phyloP scores from a whole-genome alignment of 129 eudicot genomes.

The Chrysanthemum makinoi region DNA sequence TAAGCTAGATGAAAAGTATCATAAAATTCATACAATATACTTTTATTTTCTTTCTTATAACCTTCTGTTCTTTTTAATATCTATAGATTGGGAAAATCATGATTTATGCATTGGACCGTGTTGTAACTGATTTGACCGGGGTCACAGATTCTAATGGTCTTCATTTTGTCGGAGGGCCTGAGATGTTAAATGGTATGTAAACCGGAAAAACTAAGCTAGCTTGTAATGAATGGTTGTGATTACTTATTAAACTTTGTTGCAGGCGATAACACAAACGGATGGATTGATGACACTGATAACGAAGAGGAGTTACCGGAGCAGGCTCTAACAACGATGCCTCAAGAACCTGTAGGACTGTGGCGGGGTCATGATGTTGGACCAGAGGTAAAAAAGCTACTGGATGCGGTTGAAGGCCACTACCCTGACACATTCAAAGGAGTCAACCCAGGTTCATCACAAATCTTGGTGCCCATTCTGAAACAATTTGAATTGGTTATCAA shows the following conservation, averaged over 20 bases:
- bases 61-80: not conserved
- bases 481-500: not conserved
- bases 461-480: not conserved
- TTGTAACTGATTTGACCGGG: conserved; percentile 1
- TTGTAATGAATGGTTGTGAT: not conserved
- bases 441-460: not conserved
- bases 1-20: conserved; percentile 6
- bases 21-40: not conserved
- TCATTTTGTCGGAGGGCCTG: not conserved
- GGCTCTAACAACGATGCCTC: not conserved
- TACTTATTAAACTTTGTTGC: not conserved
- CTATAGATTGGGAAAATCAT: conserved; percentile 17
- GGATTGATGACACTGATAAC: not conserved
- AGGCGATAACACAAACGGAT: not conserved
- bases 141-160: not conserved
- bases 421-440: not conserved
- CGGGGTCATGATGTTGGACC: not conserved
- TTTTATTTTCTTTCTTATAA: not conserved
- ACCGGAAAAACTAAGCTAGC: not conserved
- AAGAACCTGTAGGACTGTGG: not conserved
- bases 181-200: conserved; percentile 8
- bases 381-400: not conserved
- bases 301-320: not conserved
- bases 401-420: not conserved
- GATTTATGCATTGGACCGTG: conserved; percentile 17